Percentiles rank a stretch among this genome's conserved stretches.
Evolutionary conservation across 2,329 filamentous ascomycete species (phyloP).

Genomic region (Phialophora expanda): DNA sequence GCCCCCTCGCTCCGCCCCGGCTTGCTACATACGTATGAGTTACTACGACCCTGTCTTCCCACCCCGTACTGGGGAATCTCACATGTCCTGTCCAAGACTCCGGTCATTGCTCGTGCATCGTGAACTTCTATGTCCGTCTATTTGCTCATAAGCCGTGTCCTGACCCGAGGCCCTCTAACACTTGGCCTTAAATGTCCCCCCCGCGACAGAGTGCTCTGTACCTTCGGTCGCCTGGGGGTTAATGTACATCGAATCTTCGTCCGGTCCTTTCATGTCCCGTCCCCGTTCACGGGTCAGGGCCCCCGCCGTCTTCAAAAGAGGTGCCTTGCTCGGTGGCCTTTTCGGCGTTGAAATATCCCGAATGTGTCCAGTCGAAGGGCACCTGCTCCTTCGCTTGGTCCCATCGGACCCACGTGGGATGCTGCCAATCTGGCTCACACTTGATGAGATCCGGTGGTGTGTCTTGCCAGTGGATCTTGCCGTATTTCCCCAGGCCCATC

Average conservation of each 20-base stretch:
- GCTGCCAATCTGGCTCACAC: constrained; percentile 28
- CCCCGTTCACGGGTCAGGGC: background rate
- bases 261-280: background rate
- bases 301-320: constrained; percentile 16
- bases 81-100: background rate
- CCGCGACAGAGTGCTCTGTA: background rate
- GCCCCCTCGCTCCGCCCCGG: background rate
- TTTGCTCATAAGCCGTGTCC: constrained; percentile 1
- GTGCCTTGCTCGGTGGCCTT: constrained; percentile 1
- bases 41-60: background rate
- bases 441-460: constrained; percentile 38
- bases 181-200: background rate
- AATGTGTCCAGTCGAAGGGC: constrained; percentile 7
- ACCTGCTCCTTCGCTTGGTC: constrained; percentile 14
- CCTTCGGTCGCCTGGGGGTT: background rate
- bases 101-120: background rate
- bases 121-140: constrained; percentile 2
- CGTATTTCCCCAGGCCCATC: background rate
- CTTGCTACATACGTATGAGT: background rate
- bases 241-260: background rate
- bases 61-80: background rate
- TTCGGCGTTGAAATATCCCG: constrained; percentile 7
- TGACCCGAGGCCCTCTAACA: background rate
- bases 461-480: constrained; percentile 36
- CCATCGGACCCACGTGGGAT: constrained; percentile 18